Conservation (phyloP, 1,284 basidiomycete genomes). For the Microbotryum violaceum region DNA sequence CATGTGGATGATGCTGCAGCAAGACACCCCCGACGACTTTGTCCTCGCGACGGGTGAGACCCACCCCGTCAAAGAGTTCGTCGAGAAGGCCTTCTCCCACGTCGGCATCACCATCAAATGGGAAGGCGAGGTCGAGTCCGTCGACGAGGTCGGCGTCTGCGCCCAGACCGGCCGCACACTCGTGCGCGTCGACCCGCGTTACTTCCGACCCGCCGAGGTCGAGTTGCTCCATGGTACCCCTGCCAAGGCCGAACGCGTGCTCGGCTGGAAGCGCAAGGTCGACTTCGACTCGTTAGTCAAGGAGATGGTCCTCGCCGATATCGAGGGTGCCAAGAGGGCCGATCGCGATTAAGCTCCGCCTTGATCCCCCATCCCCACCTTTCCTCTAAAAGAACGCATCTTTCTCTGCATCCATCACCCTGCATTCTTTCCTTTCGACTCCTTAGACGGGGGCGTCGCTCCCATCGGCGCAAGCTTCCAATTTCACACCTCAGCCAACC, state of each 20-base stretch:
- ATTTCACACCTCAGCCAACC: too few species aligned
- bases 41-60: slow-evolving; percentile 89
- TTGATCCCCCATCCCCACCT: too few species aligned
- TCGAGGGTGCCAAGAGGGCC: slow-evolving; percentile 40
- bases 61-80: slow-evolving; percentile 79
- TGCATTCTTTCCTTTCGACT: too few species aligned
- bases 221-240: slow-evolving; percentile 78
- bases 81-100: slow-evolving; percentile 68
- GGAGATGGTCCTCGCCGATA: slow-evolving; percentile 78
- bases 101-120: slow-evolving; percentile 62
- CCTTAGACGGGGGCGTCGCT: too few species aligned
- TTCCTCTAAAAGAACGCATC: too few species aligned
- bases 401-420: too few species aligned
- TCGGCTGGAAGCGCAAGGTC: slow-evolving; percentile 78
- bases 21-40: slow-evolving; percentile 68
- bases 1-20: slow-evolving; percentile 92
- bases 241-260: slow-evolving; percentile 68
- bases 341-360: slow-evolving; percentile 19
- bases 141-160: slow-evolving; percentile 67
- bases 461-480: too few species aligned
- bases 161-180: slow-evolving; percentile 57
- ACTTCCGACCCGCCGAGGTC: slow-evolving; percentile 79
- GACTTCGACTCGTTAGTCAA: slow-evolving; percentile 70
- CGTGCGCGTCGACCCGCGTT: slow-evolving; percentile 69
- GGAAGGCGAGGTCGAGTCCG: slow-evolving; percentile 54